Percentiles rank a stretch among this genome's conserved stretches.
phyloP scores from a whole-genome alignment of 345 rosid genomes.

The Gossypium rotundifolium region DNA sequence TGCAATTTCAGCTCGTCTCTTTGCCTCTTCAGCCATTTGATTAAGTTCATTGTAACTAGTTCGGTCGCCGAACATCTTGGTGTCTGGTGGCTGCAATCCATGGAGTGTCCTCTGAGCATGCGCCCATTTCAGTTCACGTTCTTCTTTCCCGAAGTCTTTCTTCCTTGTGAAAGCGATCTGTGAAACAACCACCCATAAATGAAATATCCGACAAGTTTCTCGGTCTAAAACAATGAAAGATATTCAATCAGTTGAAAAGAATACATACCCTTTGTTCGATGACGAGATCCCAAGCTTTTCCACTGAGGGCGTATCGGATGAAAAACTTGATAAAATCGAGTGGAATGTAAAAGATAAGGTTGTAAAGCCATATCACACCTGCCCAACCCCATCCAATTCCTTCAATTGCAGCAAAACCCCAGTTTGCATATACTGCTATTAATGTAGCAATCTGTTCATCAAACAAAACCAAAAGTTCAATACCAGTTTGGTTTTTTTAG shows the following conservation, averaged over 20 bases:
- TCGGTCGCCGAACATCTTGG: constrained; percentile 42
- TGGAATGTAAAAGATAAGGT: constrained; percentile 41
- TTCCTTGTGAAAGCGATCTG: constrained; percentile 55
- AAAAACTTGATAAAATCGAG: constrained; percentile 51
- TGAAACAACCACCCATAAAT: neutral
- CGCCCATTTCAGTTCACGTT: constrained; percentile 54
- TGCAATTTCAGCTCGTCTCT: constrained; percentile 47
- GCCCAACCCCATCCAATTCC: constrained; percentile 68
- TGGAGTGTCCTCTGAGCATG: constrained; percentile 54
- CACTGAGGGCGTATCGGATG: constrained; percentile 43
- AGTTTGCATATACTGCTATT: constrained; percentile 51
- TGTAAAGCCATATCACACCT: constrained; percentile 55
- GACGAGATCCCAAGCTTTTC: constrained; percentile 59
- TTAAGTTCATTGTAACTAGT: constrained; percentile 31
- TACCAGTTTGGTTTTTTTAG: neutral
- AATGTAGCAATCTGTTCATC: constrained; percentile 43
- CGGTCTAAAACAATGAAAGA: neutral
- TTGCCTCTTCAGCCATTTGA: constrained; percentile 56
- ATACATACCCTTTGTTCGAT: constrained; percentile 52
- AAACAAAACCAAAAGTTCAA: neutral
- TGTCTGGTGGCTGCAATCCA: constrained; percentile 47
- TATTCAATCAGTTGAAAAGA: neutral
- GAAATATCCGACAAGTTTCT: neutral
- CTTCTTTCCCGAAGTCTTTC: constrained; percentile 48
- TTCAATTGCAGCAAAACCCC: constrained; percentile 48